phyloP scores from a whole-genome alignment of 345 rosid genomes.

The Camelina sativa region DNA sequence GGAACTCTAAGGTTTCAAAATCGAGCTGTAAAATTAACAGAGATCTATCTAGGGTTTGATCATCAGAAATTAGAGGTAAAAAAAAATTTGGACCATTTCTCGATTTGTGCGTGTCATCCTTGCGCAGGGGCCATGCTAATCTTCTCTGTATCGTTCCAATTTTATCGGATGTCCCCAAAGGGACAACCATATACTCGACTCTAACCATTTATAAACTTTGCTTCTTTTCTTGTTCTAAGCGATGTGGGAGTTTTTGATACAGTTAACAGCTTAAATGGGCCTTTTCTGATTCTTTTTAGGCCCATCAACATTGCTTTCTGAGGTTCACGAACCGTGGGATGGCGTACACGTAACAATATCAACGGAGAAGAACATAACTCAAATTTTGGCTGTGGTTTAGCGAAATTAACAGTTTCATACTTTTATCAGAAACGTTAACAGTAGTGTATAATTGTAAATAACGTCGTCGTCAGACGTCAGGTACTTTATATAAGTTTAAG shows the following conservation, averaged over 20 bases:
- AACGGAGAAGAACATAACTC: too few relatives aligned
- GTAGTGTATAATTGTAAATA: too few relatives aligned
- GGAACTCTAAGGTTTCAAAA: too few relatives aligned
- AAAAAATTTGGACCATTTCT: constrained; percentile 22
- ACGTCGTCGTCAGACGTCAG: too few relatives aligned
- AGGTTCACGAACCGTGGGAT: too few relatives aligned
- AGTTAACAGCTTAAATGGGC: neutral
- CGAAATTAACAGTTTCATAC: too few relatives aligned
- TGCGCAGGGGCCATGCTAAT: constrained; percentile 23
- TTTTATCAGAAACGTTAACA: too few relatives aligned
- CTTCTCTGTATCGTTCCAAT: constrained; percentile 11
- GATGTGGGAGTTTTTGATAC: neutral
- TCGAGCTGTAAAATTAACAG: neutral
- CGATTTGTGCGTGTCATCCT: constrained; percentile 28
- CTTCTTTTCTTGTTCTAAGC: neutral
- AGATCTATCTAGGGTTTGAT: neutral
- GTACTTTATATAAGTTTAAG: too few relatives aligned
- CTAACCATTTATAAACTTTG: neutral
- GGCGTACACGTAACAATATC: too few relatives aligned
- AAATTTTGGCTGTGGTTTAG: too few relatives aligned
- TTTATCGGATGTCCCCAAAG: constrained; percentile 15
- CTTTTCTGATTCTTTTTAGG: neutral
- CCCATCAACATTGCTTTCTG: neutral
- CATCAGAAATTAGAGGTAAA: neutral
- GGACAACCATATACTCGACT: neutral